Conservation (phyloP, 108 stramenopile species). For the Discostella pseudostelligera region DNA sequence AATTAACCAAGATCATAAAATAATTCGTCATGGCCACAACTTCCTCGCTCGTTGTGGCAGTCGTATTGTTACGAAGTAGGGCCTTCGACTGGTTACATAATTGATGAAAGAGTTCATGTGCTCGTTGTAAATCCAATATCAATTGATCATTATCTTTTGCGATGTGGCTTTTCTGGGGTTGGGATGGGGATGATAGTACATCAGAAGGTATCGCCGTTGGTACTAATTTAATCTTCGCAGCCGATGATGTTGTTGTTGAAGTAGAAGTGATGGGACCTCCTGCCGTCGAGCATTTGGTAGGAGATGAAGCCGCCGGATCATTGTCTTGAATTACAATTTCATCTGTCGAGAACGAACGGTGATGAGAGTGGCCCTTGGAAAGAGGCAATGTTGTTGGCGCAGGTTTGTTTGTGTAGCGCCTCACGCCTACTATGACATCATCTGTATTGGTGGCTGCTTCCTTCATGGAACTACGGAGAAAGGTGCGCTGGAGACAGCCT, state of each 20-base stretch:
- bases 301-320: not conserved
- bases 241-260: not conserved
- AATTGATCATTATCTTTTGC: not conserved
- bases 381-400: too few species aligned
- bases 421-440: too few species aligned
- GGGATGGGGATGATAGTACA: too few species aligned
- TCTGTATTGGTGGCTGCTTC: too few species aligned
- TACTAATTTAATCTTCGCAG: not conserved
- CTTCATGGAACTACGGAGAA: too few species aligned
- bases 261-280: not conserved
- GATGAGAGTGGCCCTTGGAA: not conserved
- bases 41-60: constrained; percentile 18
- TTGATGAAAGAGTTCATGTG: constrained; percentile 6
- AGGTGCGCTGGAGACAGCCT: too few species aligned
- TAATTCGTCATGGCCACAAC: constrained; percentile 30
- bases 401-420: too few species aligned
- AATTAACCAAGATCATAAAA: constrained; percentile 27
- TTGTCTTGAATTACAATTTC: constrained; percentile 20
- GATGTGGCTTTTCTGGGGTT: not conserved
- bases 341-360: constrained; percentile 8
- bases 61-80: not conserved
- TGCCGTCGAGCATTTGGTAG: not conserved
- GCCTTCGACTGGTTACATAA: constrained; percentile 6
- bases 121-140: constrained; percentile 9
- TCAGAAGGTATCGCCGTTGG: not conserved